Evolutionary conservation across 2,329 filamentous ascomycete genomes (phyloP), one percentile per base, ranked within the genome.

Genomic region (Colletotrichum tamarilloi): DNA sequence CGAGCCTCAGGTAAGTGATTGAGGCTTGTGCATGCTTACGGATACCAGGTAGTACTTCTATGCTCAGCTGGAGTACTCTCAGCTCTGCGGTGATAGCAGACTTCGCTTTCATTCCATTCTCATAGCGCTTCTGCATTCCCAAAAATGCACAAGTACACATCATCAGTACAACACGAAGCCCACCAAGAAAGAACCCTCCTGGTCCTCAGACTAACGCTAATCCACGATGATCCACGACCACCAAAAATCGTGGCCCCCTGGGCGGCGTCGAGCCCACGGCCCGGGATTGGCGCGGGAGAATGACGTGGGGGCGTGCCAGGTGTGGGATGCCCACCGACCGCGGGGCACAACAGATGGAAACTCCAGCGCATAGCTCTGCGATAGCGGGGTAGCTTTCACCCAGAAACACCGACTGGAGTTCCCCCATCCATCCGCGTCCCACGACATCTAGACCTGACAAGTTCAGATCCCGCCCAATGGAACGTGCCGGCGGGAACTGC

Each of bases 201-300:
- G 8, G 42, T 49, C 19, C 19, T 11, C 42, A 49, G 4, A 49
- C 19, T n/a, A n/a, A 28, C 38, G 14, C 35, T 19, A 22, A 28
- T 24, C 11, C n/a, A 32, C 28, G 19, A 62, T 24, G 59, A 28
- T 59, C n/a, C 32, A 9, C 52, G 38, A 46, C 30, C 46, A 24
- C 46, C 24, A 46, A 52, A 69, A 65, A 52, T 26, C 28, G n/a
- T 22, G 22, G 12, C 28, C 53, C 59, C 46, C 57, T 26, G 52
- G 52, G 59, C 22, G 53, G 59, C 26, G 28, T 55, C 67, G 22
- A 69, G 32, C 55, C 59, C 66, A 49, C 49, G 70, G 30, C 60
- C 53, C 42, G 38, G 67, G 70, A 73, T 73, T 70, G 70, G 70
- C 46, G 70, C 67, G 67, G 67, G 60, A 73, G 70, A 65, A 70